Conservation (phyloP, 2,329 filamentous ascomycete genomes). For the Aspergillus hiratsukae region DNA sequence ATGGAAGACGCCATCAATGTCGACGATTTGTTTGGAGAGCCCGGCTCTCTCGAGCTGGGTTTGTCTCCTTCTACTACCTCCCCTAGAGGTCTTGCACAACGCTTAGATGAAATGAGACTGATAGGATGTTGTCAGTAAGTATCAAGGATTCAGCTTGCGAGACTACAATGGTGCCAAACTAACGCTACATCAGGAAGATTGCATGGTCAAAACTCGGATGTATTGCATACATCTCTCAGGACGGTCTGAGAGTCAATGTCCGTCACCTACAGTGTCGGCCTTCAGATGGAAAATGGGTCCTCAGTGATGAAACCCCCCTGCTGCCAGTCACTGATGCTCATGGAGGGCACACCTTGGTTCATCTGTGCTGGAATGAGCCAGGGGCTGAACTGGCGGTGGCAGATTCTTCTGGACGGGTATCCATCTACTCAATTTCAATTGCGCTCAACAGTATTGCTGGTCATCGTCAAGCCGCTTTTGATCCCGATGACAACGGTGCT, state of each 20-base stretch:
- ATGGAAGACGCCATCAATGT: slow-evolving; percentile 59
- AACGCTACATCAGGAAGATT: slow-evolving; percentile 56
- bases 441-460: slow-evolving; percentile 68
- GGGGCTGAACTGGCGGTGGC: slow-evolving; percentile 78
- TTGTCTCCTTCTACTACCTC: slow-evolving; percentile 49
- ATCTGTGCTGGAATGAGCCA: slow-evolving; percentile 75
- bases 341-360: slow-evolving; percentile 64
- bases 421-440: slow-evolving; percentile 66
- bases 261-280: slow-evolving; percentile 67
- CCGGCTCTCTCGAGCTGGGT: slow-evolving; percentile 52
- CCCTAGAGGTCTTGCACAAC: slow-evolving; percentile 62
- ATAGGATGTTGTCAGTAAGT: slow-evolving; percentile 79
- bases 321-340: slow-evolving; percentile 58
- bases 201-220: slow-evolving; percentile 86
- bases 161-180: slow-evolving; percentile 4
- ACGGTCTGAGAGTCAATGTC: slow-evolving; percentile 67
- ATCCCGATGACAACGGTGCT: slow-evolving; percentile 68
- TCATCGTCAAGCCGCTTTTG: slow-evolving; percentile 60
- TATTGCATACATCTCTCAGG: slow-evolving; percentile 72
- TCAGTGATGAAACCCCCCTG: slow-evolving; percentile 67
- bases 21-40: slow-evolving; percentile 72
- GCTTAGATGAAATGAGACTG: slow-evolving; percentile 70
- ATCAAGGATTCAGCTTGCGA: background rate
- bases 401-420: slow-evolving; percentile 72
- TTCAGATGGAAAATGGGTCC: slow-evolving; percentile 66